Evolutionary conservation across 2,329 filamentous ascomycete genomes (phyloP).

Genomic region (Penicillium sp.): DNA sequence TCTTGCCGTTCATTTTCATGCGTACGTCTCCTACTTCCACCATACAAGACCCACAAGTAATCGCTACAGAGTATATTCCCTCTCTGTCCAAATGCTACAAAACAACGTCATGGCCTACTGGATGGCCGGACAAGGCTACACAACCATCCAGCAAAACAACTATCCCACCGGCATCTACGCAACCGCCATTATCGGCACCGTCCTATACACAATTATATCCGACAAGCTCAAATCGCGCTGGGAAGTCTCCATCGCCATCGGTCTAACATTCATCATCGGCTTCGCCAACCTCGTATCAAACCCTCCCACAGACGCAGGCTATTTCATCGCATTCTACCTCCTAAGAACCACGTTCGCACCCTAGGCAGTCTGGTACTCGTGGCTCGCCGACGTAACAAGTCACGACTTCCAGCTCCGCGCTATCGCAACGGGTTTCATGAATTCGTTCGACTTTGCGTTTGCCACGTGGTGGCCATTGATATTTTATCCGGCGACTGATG

Average conservation of each 20-base stretch:
- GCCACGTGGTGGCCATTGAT: constrained; percentile 52
- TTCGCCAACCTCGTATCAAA: constrained; percentile 24
- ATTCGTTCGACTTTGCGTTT: constrained; percentile 53
- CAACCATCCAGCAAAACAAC: constrained; percentile 53
- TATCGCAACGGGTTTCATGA: constrained; percentile 54
- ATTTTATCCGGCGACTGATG: constrained; percentile 51
- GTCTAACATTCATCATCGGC: constrained; percentile 51
- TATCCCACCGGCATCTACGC: constrained; percentile 53
- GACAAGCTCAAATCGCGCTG: constrained; percentile 53
- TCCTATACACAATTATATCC: constrained; percentile 50
- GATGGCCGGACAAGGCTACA: constrained; percentile 55
- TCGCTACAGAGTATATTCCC: constrained; percentile 46
- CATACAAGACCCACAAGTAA: neutral
- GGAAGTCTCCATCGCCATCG: constrained; percentile 53
- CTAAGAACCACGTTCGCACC: constrained; percentile 55
- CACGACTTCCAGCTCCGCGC: constrained; percentile 51
- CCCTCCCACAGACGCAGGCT: constrained; percentile 35
- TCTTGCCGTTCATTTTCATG: constrained; percentile 55
- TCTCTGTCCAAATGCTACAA: constrained; percentile 50
- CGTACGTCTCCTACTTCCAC: constrained; percentile 32
- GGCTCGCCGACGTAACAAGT: constrained; percentile 52
- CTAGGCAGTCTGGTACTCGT: constrained; percentile 56
- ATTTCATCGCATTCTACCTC: constrained; percentile 55
- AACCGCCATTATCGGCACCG: constrained; percentile 51
- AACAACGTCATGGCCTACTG: constrained; percentile 56